Percentiles rank a stretch among this genome's conserved stretches.
Evolutionary conservation across 805 yeast species (phyloP).

Genomic region (Wickerhamiella occidentalis): DNA sequence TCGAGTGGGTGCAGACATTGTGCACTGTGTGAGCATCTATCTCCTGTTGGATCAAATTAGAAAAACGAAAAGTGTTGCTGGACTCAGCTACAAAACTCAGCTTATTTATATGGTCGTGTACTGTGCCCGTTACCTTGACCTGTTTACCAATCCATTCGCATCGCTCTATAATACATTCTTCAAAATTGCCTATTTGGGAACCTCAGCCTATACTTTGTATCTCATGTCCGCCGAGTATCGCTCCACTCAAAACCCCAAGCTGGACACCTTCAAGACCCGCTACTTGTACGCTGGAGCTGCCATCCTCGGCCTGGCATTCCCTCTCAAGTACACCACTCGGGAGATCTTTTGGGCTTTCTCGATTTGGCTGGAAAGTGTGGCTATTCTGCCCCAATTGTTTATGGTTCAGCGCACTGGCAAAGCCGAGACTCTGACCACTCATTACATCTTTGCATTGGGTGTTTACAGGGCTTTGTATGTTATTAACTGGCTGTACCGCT

Average conservation of each 20-base stretch:
- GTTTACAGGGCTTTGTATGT: slow-evolving; percentile 78
- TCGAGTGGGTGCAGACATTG: slow-evolving; percentile 50
- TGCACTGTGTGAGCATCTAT: slow-evolving; percentile 70
- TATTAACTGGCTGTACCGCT: slow-evolving; percentile 92
- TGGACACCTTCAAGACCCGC: slow-evolving; percentile 62
- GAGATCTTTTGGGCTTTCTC: slow-evolving; percentile 74
- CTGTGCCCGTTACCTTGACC: slow-evolving; percentile 58
- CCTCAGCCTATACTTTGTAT: slow-evolving; percentile 64
- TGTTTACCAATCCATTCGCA: slow-evolving; percentile 32
- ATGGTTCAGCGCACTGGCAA: slow-evolving; percentile 82
- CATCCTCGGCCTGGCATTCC: slow-evolving; percentile 47
- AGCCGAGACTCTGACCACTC: slow-evolving; percentile 76
- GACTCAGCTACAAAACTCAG: slow-evolving; percentile 85
- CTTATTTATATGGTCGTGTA: slow-evolving; percentile 62
- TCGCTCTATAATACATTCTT: slow-evolving; percentile 63
- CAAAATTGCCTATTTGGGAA: slow-evolving; percentile 68
- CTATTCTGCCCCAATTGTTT: slow-evolving; percentile 85
- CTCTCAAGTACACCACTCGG: slow-evolving; percentile 45
- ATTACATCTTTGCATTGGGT: slow-evolving; percentile 90
- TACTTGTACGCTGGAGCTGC: slow-evolving; percentile 56
- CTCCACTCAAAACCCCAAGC: slow-evolving; percentile 43
- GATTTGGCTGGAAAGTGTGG: slow-evolving; percentile 84
- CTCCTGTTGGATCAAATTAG: slow-evolving; percentile 63
- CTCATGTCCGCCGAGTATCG: slow-evolving; percentile 54
- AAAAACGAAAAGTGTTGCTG: slow-evolving; percentile 53